These are phyloP conservation scores for Dictyostelium discoideum DNA, from an alignment of 78 protist genomes.

Conservation along the genomic window DNA sequence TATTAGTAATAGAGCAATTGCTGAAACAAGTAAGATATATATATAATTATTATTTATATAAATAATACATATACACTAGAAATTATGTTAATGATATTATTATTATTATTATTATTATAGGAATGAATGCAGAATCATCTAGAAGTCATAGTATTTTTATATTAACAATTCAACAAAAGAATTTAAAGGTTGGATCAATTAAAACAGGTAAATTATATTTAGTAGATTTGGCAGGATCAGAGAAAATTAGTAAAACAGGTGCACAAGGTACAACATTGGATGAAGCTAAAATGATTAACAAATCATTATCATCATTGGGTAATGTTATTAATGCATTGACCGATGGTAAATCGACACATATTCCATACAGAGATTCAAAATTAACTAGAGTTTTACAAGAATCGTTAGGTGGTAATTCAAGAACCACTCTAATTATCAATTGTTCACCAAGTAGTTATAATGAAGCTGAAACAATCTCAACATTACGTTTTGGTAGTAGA, in stretches of 20 bases:
- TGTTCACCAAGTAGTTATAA: conserved; percentile 85
- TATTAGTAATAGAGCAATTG: conserved; percentile 74
- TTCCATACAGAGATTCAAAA: conserved; percentile 96
- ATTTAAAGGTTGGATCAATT: conserved; percentile 38
- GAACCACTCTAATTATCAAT: conserved; percentile 89
- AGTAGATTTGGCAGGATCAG: conserved; percentile 96
- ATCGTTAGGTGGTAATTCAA: conserved; percentile 93
- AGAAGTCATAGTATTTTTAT: conserved; percentile 90
- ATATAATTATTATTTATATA: too few relatives aligned
- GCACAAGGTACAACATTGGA: conserved; percentile 82
- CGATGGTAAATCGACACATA: conserved; percentile 83
- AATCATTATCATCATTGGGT: conserved; percentile 92
- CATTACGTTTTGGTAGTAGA: conserved; percentile 87
- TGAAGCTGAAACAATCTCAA: conserved; percentile 85
- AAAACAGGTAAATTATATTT: conserved; percentile 88
- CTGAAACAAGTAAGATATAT: conserved; percentile 70
- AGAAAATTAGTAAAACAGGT: conserved; percentile 91
- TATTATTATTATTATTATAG: background rate
- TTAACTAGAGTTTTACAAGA: conserved; percentile 95
- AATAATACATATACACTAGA: background rate
- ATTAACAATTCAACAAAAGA: conserved; percentile 75
- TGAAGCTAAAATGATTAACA: conserved; percentile 95
- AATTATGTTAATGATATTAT: background rate
- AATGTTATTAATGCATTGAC: conserved; percentile 93
- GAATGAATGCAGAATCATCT: conserved; percentile 86